These are phyloP conservation scores for Niveomyces coronatus DNA, from an alignment of 2,329 filamentous ascomycete species.

Conservation along the genomic window DNA sequence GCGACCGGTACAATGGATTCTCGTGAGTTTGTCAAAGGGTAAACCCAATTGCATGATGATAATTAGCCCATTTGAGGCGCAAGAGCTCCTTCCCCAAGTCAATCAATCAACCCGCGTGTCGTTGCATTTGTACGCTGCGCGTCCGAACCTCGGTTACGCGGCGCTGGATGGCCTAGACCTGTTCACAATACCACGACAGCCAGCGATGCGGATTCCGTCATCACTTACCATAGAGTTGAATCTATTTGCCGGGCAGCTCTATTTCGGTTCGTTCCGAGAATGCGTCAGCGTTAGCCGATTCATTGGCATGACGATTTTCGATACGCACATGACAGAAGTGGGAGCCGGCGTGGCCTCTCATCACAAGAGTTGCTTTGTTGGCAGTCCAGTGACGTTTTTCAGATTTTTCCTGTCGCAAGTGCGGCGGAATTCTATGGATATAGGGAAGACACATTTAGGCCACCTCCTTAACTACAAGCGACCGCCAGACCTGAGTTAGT, in stretches of 20 bases:
- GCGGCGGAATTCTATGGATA: slow-evolving; percentile 24
- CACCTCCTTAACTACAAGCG: no score
- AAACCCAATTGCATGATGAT: slow-evolving; percentile 31
- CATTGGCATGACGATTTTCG: slow-evolving; percentile 35
- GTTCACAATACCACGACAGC: neutral
- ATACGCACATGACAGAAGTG: slow-evolving; percentile 10
- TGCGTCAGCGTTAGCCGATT: slow-evolving; percentile 42
- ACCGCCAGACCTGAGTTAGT: no score
- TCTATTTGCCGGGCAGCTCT: slow-evolving; percentile 59
- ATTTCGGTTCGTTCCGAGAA: slow-evolving; percentile 42
- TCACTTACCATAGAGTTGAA: slow-evolving; percentile 38
- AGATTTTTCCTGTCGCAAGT: slow-evolving; percentile 25
- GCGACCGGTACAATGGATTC: slow-evolving; percentile 1
- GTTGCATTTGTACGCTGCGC: slow-evolving; percentile 35
- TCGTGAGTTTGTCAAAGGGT: neutral
- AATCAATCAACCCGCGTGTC: slow-evolving; percentile 19
- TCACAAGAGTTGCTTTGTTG: slow-evolving; percentile 13
- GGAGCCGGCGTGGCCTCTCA: neutral
- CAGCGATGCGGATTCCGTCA: neutral
- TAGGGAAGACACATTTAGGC: slow-evolving; percentile 32
- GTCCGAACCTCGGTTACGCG: neutral
- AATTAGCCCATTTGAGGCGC: slow-evolving; percentile 51
- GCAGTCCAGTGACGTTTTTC: slow-evolving; percentile 29
- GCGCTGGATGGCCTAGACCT: slow-evolving; percentile 1
- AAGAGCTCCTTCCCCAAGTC: slow-evolving; percentile 34